phyloP scores from a whole-genome alignment of 2,329 filamentous ascomycete species.

The Sporothrix sp. region DNA sequence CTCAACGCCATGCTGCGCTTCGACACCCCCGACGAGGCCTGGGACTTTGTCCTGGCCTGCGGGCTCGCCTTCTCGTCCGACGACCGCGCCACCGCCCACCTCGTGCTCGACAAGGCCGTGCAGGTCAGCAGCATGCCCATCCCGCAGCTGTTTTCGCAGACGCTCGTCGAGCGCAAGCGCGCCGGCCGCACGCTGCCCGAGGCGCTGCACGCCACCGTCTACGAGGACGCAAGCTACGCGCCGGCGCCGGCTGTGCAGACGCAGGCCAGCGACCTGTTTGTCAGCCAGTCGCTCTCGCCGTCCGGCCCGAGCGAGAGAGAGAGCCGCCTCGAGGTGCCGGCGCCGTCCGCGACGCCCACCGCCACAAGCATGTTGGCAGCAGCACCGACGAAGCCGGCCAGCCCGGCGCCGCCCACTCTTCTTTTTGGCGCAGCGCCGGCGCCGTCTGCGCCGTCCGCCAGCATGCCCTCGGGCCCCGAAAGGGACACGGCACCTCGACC shows the following conservation, averaged over 20 bases:
- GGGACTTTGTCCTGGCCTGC: conserved; percentile 53
- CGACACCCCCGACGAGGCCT: conserved; percentile 56
- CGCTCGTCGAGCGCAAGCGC: conserved; percentile 52
- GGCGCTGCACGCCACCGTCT: conserved; percentile 47
- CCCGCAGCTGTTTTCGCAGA: conserved; percentile 45
- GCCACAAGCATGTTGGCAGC: too few species aligned
- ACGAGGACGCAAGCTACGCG: conserved; percentile 26
- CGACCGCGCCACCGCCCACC: conserved; percentile 28
- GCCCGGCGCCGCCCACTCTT: too few species aligned
- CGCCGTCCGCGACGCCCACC: too few species aligned
- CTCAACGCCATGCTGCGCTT: conserved; percentile 54
- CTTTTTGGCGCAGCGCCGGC: too few species aligned
- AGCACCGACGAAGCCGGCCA: too few species aligned
- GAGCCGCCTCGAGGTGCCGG: too few species aligned
- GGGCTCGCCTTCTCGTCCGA: conserved; percentile 41
- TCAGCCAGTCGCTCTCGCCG: conserved; percentile 8
- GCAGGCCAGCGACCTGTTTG: conserved; percentile 10
- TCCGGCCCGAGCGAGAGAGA: background rate
- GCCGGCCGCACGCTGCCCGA: conserved; percentile 40
- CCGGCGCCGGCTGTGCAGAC: background rate
- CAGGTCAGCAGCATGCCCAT: conserved; percentile 37
- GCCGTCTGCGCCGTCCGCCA: too few species aligned
- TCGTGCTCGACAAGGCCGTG: conserved; percentile 36
- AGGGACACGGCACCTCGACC: background rate
- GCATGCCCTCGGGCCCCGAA: background rate